These are phyloP conservation scores for Hypomyces rosellus DNA, from an alignment of 2,329 filamentous ascomycete species.

Conservation along the genomic window DNA sequence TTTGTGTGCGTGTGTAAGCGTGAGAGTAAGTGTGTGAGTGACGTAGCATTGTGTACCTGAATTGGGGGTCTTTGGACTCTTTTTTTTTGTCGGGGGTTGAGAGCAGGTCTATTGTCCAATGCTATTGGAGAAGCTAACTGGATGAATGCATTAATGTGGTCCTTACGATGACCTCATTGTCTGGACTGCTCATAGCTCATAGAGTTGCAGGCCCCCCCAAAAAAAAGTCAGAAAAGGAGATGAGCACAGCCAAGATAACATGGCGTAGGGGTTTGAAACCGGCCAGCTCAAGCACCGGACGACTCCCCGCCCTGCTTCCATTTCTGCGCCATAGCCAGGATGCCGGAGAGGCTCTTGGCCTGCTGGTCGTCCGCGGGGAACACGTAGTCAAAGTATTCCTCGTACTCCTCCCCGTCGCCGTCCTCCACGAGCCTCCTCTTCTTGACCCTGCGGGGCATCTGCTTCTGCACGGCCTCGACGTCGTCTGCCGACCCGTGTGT, in stretches of 20 bases:
- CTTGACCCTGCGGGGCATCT: slow-evolving; percentile 92
- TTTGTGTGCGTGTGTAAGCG: too few species aligned
- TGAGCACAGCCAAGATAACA: too few species aligned
- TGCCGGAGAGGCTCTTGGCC: slow-evolving; percentile 72
- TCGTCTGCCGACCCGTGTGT: slow-evolving; percentile 73
- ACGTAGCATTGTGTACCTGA: neutral
- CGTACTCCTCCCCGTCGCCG: slow-evolving; percentile 46
- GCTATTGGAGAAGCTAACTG: too few species aligned
- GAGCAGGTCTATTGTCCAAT: too few species aligned
- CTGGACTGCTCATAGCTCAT: too few species aligned
- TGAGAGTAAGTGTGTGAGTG: too few species aligned
- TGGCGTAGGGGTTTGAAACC: neutral
- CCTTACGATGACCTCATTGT: too few species aligned
- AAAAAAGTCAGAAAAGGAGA: neutral
- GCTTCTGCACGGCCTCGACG: slow-evolving; percentile 75
- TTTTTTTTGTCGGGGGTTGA: too few species aligned
- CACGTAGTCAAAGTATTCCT: slow-evolving; percentile 95
- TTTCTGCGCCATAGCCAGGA: slow-evolving; percentile 77
- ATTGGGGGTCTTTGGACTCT: neutral
- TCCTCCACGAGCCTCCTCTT: slow-evolving; percentile 70
- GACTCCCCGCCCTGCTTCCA: slow-evolving; percentile 63
- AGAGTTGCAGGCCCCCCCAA: neutral
- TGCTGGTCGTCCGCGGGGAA: slow-evolving; percentile 94
- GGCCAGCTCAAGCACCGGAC: slow-evolving; percentile 19
- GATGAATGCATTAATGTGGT: too few species aligned